Conservation (phyloP, 202 grass and related monocot genomes). For the Zoysia matrella region DNA sequence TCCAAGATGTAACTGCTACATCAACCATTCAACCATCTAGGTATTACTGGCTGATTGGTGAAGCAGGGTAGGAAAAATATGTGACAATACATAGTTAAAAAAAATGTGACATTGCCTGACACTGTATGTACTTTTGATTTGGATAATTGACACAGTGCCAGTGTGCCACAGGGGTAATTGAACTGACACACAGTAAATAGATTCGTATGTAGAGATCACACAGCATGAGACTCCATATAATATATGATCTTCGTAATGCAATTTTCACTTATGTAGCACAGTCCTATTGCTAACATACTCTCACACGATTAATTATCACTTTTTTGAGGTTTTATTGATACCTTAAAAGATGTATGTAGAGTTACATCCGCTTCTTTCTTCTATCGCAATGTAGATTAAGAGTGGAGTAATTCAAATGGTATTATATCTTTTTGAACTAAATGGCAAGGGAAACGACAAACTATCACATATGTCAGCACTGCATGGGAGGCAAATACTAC, state of each 20-base stretch:
- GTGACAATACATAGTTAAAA: too few species aligned
- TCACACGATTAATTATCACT: neutral
- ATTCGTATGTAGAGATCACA: neutral
- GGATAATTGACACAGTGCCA: neutral
- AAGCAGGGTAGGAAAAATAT: neutral
- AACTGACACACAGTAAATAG: neutral
- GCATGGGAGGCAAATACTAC: neutral
- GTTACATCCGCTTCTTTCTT: slow-evolving; percentile 5
- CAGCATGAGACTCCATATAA: neutral
- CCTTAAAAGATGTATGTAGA: neutral
- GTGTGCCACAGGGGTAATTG: neutral
- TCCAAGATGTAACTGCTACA: neutral
- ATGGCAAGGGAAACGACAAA: too few species aligned
- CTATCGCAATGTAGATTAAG: slow-evolving; percentile 17
- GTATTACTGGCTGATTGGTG: neutral
- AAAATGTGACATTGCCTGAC: neutral
- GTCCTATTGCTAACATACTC: slow-evolving; percentile 4
- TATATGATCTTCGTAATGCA: neutral
- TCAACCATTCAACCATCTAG: neutral
- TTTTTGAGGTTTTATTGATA: neutral
- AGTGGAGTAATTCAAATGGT: too few species aligned
- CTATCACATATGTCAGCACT: neutral
- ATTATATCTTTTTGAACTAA: neutral
- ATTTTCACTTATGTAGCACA: neutral
- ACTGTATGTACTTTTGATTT: neutral